These are phyloP conservation scores for Tremella yokohamensis DNA, from an alignment of 768 basidiomycete genomes.

Conservation along the genomic window DNA sequence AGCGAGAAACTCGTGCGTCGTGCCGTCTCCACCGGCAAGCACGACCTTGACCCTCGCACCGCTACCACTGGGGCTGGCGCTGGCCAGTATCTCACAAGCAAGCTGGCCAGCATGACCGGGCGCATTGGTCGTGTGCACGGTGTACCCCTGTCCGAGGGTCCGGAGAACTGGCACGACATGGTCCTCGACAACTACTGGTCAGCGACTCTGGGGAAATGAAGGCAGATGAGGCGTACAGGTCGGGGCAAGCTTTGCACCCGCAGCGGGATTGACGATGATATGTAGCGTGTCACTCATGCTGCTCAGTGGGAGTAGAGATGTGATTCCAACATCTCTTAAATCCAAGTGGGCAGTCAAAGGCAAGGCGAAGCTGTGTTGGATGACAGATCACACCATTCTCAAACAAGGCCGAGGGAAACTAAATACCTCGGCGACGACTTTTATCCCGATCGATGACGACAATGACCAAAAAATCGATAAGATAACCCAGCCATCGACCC, in stretches of 20 bases:
- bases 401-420: too few relatives aligned
- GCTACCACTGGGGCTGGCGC: neutral
- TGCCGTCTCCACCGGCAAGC: conserved; percentile 76
- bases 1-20: conserved; percentile 81
- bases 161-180: conserved; percentile 66
- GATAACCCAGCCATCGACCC: too few relatives aligned
- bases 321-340: too few relatives aligned
- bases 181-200: conserved; percentile 55
- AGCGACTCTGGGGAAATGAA: conserved; percentile 3
- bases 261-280: conserved; percentile 72
- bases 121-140: conserved; percentile 56
- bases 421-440: too few relatives aligned
- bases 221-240: conserved; percentile 39
- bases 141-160: conserved; percentile 52
- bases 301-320: too few relatives aligned
- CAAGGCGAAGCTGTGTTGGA: too few relatives aligned
- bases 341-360: too few relatives aligned
- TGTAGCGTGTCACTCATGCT: conserved; percentile 39
- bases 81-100: conserved; percentile 18
- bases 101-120: conserved; percentile 36
- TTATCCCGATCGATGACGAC: too few relatives aligned
- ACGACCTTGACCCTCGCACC: conserved; percentile 17
- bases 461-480: too few relatives aligned
- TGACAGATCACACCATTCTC: too few relatives aligned
- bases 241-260: conserved; percentile 61